Base-by-base conservation (phyloP, 225 moss, liverwort and hornwort genomes). In the Pseudoscleropodium purum region DNA sequence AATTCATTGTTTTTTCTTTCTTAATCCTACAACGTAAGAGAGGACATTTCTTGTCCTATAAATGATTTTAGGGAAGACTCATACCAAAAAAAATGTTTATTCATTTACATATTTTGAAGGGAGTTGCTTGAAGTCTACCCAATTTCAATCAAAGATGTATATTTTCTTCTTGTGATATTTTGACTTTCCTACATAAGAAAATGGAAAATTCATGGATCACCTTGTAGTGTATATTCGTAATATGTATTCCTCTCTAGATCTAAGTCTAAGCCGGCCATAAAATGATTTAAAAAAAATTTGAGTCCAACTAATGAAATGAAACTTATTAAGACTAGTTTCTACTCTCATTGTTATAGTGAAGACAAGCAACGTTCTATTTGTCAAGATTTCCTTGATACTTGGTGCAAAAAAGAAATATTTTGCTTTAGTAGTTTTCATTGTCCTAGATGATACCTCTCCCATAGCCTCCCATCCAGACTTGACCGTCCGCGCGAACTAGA, bases 11-110 rank as follows among this genome's bases (percentile, higher is more conserved):
- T 19, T 31, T 49, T 1, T 6, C 18, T 47, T 75, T 75, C 1
- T 49, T 75, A 18, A 49, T 11, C 18, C 0, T 18, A 2, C 47
- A 49, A 47, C 0, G 0, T 30, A 18, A 30, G 15, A 75, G 30
- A 30, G 10, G 11, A 18, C 1, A 2, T 47, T 73, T 30, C 18
- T 3, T 18, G 0, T 45, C 11, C 12, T 7, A 12, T 33, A 0
- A 17, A 75, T 11, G 18, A 31, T 75, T 33, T 75, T 1, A 7
- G 0, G 0, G 7, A 75, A 75, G 19, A 33, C 2, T 75, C 2
- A 74, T 74, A 2, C 14, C 14, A 36, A 43, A 74, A 43, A 29
- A 73, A 27, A 9, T 16, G 11, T 10, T 29, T 3, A 29, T 73
- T 43, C 27, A 27, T 73, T 2, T 3, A 43, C 9, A 29, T 49